Percentiles rank a stretch among this genome's conserved stretches.
Conservation (phyloP, 768 basidiomycete species). For the Suillus clintonianus region DNA sequence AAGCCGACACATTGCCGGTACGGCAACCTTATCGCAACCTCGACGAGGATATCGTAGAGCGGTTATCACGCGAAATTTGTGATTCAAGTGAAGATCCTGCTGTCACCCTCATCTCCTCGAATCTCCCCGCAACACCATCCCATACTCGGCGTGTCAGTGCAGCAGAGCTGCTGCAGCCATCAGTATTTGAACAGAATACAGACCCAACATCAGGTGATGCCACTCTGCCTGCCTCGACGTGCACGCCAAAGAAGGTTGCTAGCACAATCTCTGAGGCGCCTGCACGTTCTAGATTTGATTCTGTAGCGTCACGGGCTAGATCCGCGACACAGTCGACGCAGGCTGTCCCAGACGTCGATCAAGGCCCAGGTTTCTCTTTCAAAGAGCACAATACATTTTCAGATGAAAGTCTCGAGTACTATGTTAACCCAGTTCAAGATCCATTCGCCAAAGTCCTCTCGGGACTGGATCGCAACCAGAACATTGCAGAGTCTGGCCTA, state of each 20-base stretch:
- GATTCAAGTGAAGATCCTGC: constrained; percentile 18
- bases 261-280: constrained; percentile 18
- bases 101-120: background rate
- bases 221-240: background rate
- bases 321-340: constrained; percentile 15
- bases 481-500: background rate
- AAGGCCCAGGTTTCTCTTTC: background rate
- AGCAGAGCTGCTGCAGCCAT: constrained; percentile 26
- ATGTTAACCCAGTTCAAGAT: background rate
- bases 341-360: constrained; percentile 7
- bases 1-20: constrained; percentile 14
- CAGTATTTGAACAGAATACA: constrained; percentile 7
- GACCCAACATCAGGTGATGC: background rate
- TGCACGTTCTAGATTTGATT: constrained; percentile 19
- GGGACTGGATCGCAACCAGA: background rate
- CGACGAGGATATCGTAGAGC: constrained; percentile 20
- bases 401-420: background rate
- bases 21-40: constrained; percentile 29
- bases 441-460: background rate
- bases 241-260: constrained; percentile 9
- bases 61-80: constrained; percentile 23
- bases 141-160: constrained; percentile 18
- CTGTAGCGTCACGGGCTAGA: constrained; percentile 16
- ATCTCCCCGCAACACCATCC: constrained; percentile 3
- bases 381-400: constrained; percentile 3